Evolutionary conservation across 345 rosid genomes (phyloP).

Genomic region (Populus pruinosa): DNA sequence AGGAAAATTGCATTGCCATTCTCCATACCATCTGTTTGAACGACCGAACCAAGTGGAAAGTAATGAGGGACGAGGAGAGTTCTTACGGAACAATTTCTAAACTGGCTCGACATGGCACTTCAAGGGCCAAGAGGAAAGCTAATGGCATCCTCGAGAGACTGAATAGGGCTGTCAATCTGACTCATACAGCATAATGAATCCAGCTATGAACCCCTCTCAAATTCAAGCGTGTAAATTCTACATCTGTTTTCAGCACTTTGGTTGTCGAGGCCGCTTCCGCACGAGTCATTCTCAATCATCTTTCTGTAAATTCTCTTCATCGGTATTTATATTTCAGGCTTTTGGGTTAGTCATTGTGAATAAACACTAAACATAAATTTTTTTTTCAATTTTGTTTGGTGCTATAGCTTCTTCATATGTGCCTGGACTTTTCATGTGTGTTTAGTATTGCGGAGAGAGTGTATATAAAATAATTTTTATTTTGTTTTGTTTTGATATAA

Average conservation of each 20-base stretch:
- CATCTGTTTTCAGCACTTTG: constrained; percentile 5
- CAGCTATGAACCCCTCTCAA: constrained; percentile 5
- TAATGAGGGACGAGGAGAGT: constrained; percentile 75
- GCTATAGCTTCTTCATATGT: not conserved
- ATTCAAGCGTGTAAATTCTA: constrained; percentile 34
- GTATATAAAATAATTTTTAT: too few species aligned
- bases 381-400: constrained; percentile 2
- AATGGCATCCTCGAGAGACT: constrained; percentile 71
- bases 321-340: constrained; percentile 22
- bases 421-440: not conserved
- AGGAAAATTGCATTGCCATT: constrained; percentile 85
- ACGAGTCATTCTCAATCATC: constrained; percentile 10
- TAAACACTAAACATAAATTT: constrained; percentile 19
- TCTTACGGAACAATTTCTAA: constrained; percentile 60
- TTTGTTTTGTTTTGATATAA: too few species aligned
- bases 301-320: constrained; percentile 39
- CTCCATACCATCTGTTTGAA: constrained; percentile 60
- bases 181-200: constrained; percentile 71
- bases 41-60: constrained; percentile 77
- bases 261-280: constrained; percentile 9
- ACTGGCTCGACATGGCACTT: constrained; percentile 74
- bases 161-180: constrained; percentile 58
- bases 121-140: constrained; percentile 96
- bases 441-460: too few species aligned
- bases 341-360: constrained; percentile 40